Evolutionary conservation across 202 grass and related monocot species (phyloP).

Genomic region (Zoysia matrella): DNA sequence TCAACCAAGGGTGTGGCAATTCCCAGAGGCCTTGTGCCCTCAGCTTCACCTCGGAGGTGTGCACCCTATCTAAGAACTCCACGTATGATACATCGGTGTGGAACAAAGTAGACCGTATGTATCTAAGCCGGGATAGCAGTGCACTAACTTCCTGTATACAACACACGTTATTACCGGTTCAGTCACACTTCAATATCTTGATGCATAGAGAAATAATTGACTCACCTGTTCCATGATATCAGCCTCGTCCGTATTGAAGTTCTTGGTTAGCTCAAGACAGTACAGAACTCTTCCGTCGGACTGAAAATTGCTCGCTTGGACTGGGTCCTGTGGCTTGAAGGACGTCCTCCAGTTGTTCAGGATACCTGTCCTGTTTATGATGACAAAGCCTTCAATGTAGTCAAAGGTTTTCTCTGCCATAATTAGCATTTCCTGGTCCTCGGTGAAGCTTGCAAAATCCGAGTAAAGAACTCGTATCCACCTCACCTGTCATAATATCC

Average conservation of each 20-base stretch:
- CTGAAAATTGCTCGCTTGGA: conserved; percentile 76
- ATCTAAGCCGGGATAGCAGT: conserved; percentile 73
- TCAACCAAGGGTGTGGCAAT: conserved; percentile 95
- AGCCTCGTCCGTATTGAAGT: conserved; percentile 58
- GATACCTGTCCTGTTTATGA: conserved; percentile 94
- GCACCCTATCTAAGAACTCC: conserved; percentile 92
- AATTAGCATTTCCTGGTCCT: conserved; percentile 96
- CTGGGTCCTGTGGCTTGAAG: conserved; percentile 82
- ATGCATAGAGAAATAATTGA: conserved; percentile 17
- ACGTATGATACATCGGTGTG: conserved; percentile 82
- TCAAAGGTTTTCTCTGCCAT: conserved; percentile 69
- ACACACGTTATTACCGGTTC: conserved; percentile 18
- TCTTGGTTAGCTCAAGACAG: conserved; percentile 96
- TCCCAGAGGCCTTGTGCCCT: conserved; percentile 92
- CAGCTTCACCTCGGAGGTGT: conserved; percentile 79
- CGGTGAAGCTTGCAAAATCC: conserved; percentile 75
- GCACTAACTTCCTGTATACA: conserved; percentile 64
- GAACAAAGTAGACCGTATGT: conserved; percentile 83
- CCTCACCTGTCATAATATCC: conserved; percentile 61
- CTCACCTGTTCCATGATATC: conserved; percentile 70
- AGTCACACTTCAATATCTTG: conserved; percentile 26
- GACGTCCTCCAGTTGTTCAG: conserved; percentile 96
- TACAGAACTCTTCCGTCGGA: conserved; percentile 73
- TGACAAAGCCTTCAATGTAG: conserved; percentile 97
- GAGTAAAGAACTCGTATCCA: conserved; percentile 96